Conservation (phyloP, 2,329 filamentous ascomycete species). For the Pseudogymnoascus sp. region DNA sequence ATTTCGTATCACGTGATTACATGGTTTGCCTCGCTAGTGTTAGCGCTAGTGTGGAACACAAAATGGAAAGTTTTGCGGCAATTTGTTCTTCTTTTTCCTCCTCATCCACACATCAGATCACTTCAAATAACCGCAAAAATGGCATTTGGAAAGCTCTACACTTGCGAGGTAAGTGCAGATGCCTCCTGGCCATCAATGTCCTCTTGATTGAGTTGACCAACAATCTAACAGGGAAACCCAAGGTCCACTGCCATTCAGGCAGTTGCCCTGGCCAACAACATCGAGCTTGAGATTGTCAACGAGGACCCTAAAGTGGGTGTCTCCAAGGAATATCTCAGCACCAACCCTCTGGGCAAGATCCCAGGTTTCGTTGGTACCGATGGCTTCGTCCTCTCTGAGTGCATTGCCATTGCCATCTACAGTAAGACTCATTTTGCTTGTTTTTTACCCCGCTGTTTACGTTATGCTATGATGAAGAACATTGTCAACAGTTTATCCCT, state of each 20-base stretch:
- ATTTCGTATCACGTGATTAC: neutral
- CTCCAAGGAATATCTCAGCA: slow-evolving; percentile 70
- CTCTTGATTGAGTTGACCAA: slow-evolving; percentile 16
- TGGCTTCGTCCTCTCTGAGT: slow-evolving; percentile 82
- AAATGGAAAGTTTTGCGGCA: slow-evolving; percentile 8
- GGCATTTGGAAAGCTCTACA: slow-evolving; percentile 98
- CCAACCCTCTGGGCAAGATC: slow-evolving; percentile 84
- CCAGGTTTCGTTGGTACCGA: slow-evolving; percentile 89
- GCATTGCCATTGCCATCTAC: slow-evolving; percentile 94
- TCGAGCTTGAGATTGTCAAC: slow-evolving; percentile 80
- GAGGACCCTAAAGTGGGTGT: slow-evolving; percentile 58
- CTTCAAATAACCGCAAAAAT: slow-evolving; percentile 46
- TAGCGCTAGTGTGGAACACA: neutral
- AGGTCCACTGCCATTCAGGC: slow-evolving; percentile 83
- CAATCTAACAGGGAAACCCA: slow-evolving; percentile 64
- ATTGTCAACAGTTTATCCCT: slow-evolving; percentile 92
- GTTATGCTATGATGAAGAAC: slow-evolving; percentile 36
- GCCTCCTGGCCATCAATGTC: slow-evolving; percentile 22
- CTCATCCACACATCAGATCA: slow-evolving; percentile 9
- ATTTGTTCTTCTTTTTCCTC: slow-evolving; percentile 6
- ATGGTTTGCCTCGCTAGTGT: neutral
- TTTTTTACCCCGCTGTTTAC: slow-evolving; percentile 13
- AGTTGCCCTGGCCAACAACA: slow-evolving; percentile 94
- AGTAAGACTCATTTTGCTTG: slow-evolving; percentile 55
- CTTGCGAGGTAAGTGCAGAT: slow-evolving; percentile 56